These are phyloP conservation scores for Pyrenochaeta sp. DNA, from an alignment of 2,329 filamentous ascomycete genomes.

Conservation along the genomic window DNA sequence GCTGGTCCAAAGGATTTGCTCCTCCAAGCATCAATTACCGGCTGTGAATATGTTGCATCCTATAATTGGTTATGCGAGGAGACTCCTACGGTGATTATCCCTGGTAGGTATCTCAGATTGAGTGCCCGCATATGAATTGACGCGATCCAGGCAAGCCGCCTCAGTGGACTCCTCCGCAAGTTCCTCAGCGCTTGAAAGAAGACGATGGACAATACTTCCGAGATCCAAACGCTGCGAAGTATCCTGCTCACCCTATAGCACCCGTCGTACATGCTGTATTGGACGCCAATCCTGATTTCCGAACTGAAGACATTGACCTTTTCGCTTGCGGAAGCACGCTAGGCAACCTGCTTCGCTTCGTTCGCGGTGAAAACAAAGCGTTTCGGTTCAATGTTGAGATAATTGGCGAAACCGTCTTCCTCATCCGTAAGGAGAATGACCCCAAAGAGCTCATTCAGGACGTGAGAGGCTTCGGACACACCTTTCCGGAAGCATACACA, in stretches of 20 bases:
- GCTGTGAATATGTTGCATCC: slow-evolving; percentile 57
- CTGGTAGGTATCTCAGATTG: slow-evolving; percentile 26
- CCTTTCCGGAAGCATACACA: slow-evolving; percentile 73
- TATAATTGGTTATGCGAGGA: slow-evolving; percentile 60
- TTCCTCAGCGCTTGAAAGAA: slow-evolving; percentile 45
- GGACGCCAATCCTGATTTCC: slow-evolving; percentile 47
- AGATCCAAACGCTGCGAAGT: slow-evolving; percentile 63
- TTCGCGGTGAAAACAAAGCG: slow-evolving; percentile 52
- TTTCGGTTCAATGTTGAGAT: slow-evolving; percentile 69
- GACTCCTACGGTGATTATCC: slow-evolving; percentile 48
- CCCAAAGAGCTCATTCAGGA: slow-evolving; percentile 64
- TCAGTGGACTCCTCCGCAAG: slow-evolving; percentile 57
- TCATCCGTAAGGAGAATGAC: slow-evolving; percentile 69
- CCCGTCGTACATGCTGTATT: slow-evolving; percentile 58
- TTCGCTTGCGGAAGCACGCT: slow-evolving; percentile 69
- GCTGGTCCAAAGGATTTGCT: background rate
- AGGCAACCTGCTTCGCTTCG: slow-evolving; percentile 68
- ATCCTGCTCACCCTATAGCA: slow-evolving; percentile 60
- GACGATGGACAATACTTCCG: slow-evolving; percentile 63
- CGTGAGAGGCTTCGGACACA: slow-evolving; percentile 70
- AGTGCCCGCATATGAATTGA: slow-evolving; percentile 1
- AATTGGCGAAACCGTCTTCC: slow-evolving; percentile 67
- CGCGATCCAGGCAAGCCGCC: slow-evolving; percentile 58
- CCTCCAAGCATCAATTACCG: slow-evolving; percentile 42
- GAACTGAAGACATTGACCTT: slow-evolving; percentile 58